Percentiles rank a stretch among this genome's conserved stretches.
Conservation (phyloP, 345 rosid species). For the Murraya koenigii region DNA sequence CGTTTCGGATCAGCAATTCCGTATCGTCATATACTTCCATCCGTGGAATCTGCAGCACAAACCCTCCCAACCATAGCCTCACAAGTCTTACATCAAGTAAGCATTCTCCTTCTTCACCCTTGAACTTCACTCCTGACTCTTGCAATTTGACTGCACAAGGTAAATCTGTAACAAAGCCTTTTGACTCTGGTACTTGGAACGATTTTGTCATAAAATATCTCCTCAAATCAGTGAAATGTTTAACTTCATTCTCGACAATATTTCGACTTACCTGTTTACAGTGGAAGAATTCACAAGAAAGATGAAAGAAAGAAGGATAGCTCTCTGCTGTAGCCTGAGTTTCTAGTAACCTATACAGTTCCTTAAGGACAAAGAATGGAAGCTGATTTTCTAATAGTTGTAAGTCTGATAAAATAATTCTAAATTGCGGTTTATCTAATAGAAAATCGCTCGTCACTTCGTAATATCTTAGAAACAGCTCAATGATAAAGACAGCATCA, state of each 20-base stretch:
- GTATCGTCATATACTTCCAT: conserved; percentile 1
- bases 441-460: neutral
- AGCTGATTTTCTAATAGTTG: conserved; percentile 19
- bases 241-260: neutral
- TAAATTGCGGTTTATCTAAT: neutral
- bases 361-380: neutral
- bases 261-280: rapidly evolving
- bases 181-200: neutral
- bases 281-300: neutral
- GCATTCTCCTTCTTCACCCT: neutral
- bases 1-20: conserved; percentile 10
- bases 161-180: neutral
- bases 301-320: neutral
- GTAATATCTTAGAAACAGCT: neutral
- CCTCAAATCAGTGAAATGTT: conserved; percentile 11
- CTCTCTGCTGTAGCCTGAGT: rapidly evolving
- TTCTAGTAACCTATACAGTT: neutral
- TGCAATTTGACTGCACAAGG: conserved; percentile 3
- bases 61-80: too few relatives aligned
- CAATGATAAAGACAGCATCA: conserved; percentile 14
- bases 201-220: neutral
- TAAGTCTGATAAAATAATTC: conserved; percentile 6
- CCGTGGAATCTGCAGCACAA: neutral
- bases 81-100: neutral
- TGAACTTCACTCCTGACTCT: conserved; percentile 14